Base-by-base conservation (phyloP, 2,329 filamentous ascomycete genomes). In the Eutypella sp. region DNA sequence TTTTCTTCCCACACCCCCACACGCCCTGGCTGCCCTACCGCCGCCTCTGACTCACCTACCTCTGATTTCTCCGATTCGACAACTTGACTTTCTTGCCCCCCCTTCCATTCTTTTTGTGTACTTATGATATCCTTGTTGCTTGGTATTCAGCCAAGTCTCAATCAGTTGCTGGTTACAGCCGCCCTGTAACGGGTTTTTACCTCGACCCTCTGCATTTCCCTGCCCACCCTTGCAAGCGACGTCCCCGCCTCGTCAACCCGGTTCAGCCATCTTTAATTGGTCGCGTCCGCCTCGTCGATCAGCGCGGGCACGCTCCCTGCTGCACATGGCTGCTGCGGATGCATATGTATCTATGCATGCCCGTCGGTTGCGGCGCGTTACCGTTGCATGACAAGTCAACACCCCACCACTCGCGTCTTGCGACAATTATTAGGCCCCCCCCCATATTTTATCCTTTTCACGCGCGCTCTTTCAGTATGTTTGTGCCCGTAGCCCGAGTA, bases 331-430 rank as follows among this genome's bases (percentile, higher is more conserved):
- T 15, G 16, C 36, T 39, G 19, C 7, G 20, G 18, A 11, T 15
- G 36, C 36, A 39, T 42, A 40, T 46, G 44, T 39, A n/a, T n/a
- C n/a, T n/a, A 42, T 47, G 47, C 44, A 44, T 52, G 45, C 52
- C 47, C 48, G 49, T 49, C 53, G 51, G 51, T 49, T 49, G 47
- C 53, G 53, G 45, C 47, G 46, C 53, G 51, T 49, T 45, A 45
- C 53, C 51, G 53, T 34, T 34, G 41, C 31, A 34, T 33, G 33
- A 34, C 41, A 20, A 34, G 20, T n/a, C n/a, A n/a, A n/a, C n/a
- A n/a, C n/a, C n/a, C n/a, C n/a, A n/a, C n/a, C n/a, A n/a, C n/a
- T n/a, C n/a, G n/a, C n/a, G n/a, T n/a, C n/a, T 29, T 9, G 6
- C 46, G n/a, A 5, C 20, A 27, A n/a, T 19, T 11, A 9, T 19